phyloP scores from a whole-genome alignment of 768 basidiomycete species.

The Termitomyces sp. region DNA sequence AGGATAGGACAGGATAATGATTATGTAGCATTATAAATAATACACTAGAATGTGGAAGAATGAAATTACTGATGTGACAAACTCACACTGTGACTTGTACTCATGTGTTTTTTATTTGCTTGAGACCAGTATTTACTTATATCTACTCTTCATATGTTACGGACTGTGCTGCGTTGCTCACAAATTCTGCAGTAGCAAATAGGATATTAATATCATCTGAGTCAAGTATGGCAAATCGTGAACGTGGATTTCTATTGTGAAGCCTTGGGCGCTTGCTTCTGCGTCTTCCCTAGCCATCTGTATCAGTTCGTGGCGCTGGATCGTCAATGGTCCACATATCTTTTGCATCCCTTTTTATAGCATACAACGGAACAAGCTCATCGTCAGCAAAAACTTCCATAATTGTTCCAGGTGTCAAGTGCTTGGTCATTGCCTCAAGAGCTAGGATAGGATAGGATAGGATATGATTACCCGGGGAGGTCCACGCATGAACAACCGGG shows the following conservation, averaged over 20 bases:
- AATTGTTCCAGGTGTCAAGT: background rate
- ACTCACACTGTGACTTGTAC: too few relatives aligned
- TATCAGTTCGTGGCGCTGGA: background rate
- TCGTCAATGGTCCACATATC: background rate
- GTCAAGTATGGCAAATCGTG: background rate
- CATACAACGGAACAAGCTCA: background rate
- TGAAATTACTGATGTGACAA: too few relatives aligned
- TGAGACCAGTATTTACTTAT: too few relatives aligned
- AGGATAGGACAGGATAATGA: too few relatives aligned
- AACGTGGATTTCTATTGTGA: too few relatives aligned
- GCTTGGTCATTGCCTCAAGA: background rate
- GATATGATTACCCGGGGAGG: too few relatives aligned
- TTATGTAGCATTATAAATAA: too few relatives aligned
- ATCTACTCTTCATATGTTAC: background rate
- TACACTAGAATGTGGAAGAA: too few relatives aligned
- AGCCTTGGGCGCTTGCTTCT: background rate
- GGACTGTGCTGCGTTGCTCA: background rate
- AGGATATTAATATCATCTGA: background rate
- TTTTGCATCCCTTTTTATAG: background rate
- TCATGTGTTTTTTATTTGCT: too few relatives aligned
- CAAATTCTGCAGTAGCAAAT: slow-evolving; percentile 23
- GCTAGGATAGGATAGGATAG: background rate
- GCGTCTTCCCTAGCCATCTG: background rate
- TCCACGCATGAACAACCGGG: too few relatives aligned
- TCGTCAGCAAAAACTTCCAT: background rate